Evolutionary conservation across 495 filamentous ascomycete species (phyloP).

Genomic region (Antarctomyces pellizariae): DNA sequence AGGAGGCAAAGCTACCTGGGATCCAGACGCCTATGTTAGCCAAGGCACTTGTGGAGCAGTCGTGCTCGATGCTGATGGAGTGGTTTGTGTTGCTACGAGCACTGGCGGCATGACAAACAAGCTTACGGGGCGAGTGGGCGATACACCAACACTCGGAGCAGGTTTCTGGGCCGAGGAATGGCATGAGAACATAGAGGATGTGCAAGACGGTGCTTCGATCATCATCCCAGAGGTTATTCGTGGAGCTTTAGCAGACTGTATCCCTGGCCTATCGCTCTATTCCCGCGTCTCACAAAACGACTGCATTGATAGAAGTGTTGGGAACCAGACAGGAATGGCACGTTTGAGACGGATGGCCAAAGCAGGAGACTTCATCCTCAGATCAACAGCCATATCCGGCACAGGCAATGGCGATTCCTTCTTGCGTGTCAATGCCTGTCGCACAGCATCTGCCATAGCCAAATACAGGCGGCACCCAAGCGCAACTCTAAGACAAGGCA

Average conservation of each 20-base stretch:
- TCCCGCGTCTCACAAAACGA: constrained; percentile 7
- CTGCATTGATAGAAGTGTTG: constrained; percentile 1
- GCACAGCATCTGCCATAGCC: constrained; percentile 48
- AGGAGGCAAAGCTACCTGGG: constrained; percentile 17
- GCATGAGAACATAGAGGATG: constrained; percentile 18
- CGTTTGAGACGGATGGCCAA: constrained; percentile 2
- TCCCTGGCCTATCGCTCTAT: constrained; percentile 19
- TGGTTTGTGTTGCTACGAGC: constrained; percentile 57
- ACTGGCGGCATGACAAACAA: constrained; percentile 86
- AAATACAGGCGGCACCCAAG: constrained; percentile 24
- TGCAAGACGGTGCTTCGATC: no score
- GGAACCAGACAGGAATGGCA: constrained; percentile 5
- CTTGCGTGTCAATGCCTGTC: constrained; percentile 43
- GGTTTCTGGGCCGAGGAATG: constrained; percentile 84
- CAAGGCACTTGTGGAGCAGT: constrained; percentile 77
- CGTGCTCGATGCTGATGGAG: constrained; percentile 42
- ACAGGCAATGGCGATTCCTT: constrained; percentile 88
- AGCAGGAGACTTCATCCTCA: constrained; percentile 11
- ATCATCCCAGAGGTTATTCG: no score
- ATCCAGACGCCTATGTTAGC: constrained; percentile 36
- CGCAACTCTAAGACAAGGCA: constrained; percentile 21
- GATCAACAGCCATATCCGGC: constrained; percentile 52
- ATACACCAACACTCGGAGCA: constrained; percentile 68
- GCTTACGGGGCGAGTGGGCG: constrained; percentile 60
- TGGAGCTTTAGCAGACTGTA: constrained; percentile 30